Evolutionary conservation across 352 stramenopile species (phyloP), one percentile per base, ranked within the genome.

Genomic region (Pythium grandisporangium): DNA sequence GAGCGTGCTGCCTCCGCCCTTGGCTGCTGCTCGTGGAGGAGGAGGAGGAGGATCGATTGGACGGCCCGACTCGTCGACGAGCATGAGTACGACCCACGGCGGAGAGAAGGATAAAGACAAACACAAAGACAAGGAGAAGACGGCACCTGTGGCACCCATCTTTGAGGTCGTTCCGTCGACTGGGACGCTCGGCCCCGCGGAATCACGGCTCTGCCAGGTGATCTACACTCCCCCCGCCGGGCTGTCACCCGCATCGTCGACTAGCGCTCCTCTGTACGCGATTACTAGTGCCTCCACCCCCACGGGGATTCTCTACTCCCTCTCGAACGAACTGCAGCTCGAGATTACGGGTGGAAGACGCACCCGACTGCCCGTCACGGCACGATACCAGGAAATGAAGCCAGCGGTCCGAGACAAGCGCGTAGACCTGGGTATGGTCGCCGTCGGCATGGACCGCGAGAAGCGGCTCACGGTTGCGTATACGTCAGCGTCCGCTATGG

Each of bases 371-470:
- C 55, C 44, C 16, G 88, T 73, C 21, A 65, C 73, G 13, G 76
- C 68, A 0, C 36, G 84, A 2, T 43, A 83, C 3, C 30, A 57
- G 2, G 79, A 90, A 6, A 41, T 63, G 10, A 86, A 84, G 35
- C 62, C 73, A 19, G 47, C 54, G 1, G 48, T 62, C 14, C 75
- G 75, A 19, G 74, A 92, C 21, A 92, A 87, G 48, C 79, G 72
- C 33, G 39, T 96, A 13, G 77, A 93, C 33, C 87, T 95, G 36
- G 84, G 76, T 2, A 77, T 63, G 5, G 72, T 94, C 21, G 70
- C 86, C 0, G 74, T 95, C 4, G 86, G 85, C 2, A 77, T 88
- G 4, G 64, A 78, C 17, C 66, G 61, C 10, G 62, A 83, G 14
- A 84, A 79, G 37, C 63, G 58, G 19, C 22, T 88, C 1, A 63